Percentiles rank a stretch among this genome's conserved stretches.
Evolutionary conservation across 2,329 filamentous ascomycete genomes (phyloP).

Genomic region (Fusarium nurragi): DNA sequence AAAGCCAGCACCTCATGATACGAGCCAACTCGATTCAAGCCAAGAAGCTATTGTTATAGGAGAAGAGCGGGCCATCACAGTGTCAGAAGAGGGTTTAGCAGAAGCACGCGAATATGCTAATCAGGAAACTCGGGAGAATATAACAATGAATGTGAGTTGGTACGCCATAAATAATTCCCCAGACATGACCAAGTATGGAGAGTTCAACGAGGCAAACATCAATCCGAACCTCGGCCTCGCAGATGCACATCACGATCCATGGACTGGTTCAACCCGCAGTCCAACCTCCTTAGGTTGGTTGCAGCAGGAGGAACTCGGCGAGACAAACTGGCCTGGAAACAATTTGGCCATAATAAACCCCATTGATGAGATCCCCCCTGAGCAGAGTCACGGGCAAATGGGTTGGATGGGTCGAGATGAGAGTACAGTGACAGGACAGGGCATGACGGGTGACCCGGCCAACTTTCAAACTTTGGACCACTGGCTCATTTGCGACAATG

Average conservation of each 20-base stretch:
- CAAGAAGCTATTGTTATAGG: background rate
- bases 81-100: background rate
- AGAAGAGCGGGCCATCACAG: background rate
- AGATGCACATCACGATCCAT: background rate
- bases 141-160: conserved; percentile 22
- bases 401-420: background rate
- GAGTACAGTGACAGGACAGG: background rate
- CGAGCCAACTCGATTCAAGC: background rate
- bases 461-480: conserved; percentile 31
- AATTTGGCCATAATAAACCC: background rate
- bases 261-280: background rate
- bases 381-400: background rate
- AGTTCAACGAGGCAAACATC: background rate
- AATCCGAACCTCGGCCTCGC: background rate
- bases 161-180: background rate
- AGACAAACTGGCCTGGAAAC: background rate
- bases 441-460: conserved; percentile 1
- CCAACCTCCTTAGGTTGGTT: background rate
- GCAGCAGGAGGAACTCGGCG: background rate
- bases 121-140: background rate
- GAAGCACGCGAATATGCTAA: background rate
- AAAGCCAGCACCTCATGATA: background rate
- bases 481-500: conserved; percentile 21
- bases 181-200: background rate
- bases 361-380: background rate